A percentile compares a stretch with the other conserved stretches of the same genome.
Conservation (phyloP, 164 flowering plant species). For the Warburgia ugandensis region DNA sequence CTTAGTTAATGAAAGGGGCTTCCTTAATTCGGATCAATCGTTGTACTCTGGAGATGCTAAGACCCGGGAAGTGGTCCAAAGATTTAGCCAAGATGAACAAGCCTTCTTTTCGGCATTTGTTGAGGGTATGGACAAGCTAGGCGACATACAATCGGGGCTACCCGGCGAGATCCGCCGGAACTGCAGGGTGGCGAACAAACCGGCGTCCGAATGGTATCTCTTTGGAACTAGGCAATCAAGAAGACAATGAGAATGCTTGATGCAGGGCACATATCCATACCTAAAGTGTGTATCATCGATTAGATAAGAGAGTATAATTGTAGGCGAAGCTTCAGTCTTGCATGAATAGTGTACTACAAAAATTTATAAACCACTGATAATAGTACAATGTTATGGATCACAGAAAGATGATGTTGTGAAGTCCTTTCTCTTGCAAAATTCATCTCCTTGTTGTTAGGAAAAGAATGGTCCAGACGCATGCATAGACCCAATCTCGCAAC, state of each 20-base stretch:
- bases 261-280: neutral
- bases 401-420: too few relatives aligned
- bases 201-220: neutral
- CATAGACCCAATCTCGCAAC: too few relatives aligned
- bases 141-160: conserved; percentile 57
- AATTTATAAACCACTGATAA: too few relatives aligned
- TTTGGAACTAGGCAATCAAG: neutral
- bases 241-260: neutral
- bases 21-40: conserved; percentile 77
- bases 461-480: too few relatives aligned
- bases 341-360: too few relatives aligned
- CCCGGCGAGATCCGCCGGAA: conserved; percentile 78
- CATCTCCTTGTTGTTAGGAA: too few relatives aligned
- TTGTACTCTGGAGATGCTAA: conserved; percentile 29
- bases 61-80: conserved; percentile 44
- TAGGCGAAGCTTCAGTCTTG: too few relatives aligned
- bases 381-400: too few relatives aligned
- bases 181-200: conserved; percentile 57
- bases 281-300: neutral
- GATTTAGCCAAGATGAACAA: conserved; percentile 35
- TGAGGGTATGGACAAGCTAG: conserved; percentile 82
- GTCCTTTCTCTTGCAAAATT: too few relatives aligned
- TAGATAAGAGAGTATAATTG: neutral
- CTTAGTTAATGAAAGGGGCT: conserved; percentile 66
- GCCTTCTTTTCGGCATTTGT: conserved; percentile 64